A percentile compares a stretch with the other conserved stretches of the same genome.
phyloP scores from a whole-genome alignment of 192 early-diverging fungal genomes.

The Coemansia sp. region DNA sequence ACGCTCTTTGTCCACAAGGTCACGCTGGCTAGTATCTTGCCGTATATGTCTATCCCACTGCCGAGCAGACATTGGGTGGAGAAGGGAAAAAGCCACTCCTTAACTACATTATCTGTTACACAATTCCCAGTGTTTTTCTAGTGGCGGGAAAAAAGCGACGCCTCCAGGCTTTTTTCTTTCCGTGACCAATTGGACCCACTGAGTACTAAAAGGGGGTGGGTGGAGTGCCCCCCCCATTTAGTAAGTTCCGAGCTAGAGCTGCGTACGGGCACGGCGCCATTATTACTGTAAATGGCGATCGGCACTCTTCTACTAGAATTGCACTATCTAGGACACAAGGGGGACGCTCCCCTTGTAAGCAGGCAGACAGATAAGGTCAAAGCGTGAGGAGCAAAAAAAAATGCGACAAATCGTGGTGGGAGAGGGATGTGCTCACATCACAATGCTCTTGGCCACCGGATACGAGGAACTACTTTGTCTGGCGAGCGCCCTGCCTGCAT shows the following conservation, averaged over 20 bases:
- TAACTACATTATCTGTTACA: background rate
- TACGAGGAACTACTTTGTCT: background rate
- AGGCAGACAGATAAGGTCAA: background rate
- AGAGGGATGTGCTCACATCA: background rate
- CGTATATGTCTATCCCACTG: background rate
- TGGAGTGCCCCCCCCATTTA: background rate
- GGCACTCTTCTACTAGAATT: background rate
- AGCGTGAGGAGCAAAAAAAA: background rate
- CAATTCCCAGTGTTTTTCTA: background rate
- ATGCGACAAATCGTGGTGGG: background rate
- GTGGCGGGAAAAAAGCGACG: background rate
- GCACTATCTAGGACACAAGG: background rate
- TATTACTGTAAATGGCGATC: background rate
- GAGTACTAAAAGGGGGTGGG: background rate
- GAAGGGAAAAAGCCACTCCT: background rate
- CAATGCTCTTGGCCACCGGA: background rate
- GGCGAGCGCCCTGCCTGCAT: constrained; percentile 3
- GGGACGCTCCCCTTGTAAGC: background rate
- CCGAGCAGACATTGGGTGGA: background rate
- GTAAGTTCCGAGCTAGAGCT: background rate
- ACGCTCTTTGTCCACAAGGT: background rate
- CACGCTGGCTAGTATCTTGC: background rate
- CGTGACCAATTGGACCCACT: background rate
- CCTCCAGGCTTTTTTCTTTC: background rate
- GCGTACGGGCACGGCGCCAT: background rate